A percentile compares a stretch with the other conserved stretches of the same genome.
Conservation (phyloP, 2,329 filamentous ascomycete genomes). For the Moelleriella libera region DNA sequence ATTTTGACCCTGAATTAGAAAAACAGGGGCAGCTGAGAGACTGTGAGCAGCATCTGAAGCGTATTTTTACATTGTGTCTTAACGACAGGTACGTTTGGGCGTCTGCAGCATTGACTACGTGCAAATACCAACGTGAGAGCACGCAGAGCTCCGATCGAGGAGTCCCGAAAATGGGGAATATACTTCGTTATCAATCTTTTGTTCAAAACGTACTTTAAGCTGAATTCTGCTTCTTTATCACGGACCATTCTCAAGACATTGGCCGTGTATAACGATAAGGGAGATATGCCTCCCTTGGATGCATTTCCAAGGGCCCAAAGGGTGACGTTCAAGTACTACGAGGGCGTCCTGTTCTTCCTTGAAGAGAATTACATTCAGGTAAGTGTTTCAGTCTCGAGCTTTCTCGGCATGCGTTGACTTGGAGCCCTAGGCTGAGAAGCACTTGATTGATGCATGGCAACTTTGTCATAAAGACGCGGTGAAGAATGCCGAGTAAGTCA, state of each 20-base stretch:
- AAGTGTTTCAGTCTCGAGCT: constrained; percentile 6
- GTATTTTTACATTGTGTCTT: constrained; percentile 81
- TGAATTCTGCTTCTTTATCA: constrained; percentile 79
- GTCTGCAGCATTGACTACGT: not conserved
- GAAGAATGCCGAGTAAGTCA: constrained; percentile 67
- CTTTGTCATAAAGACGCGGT: constrained; percentile 60
- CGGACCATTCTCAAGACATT: constrained; percentile 82
- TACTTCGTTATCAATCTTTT: constrained; percentile 90
- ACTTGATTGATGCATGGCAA: constrained; percentile 69
- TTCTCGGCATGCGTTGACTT: not conserved
- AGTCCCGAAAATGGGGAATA: constrained; percentile 94
- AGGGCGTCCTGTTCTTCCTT: constrained; percentile 83
- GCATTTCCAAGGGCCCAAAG: constrained; percentile 79
- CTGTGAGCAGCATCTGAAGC: constrained; percentile 78
- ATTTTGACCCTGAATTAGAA: constrained; percentile 61
- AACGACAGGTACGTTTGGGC: constrained; percentile 57
- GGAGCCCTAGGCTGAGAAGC: constrained; percentile 51
- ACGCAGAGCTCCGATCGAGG: constrained; percentile 60
- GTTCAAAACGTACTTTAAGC: constrained; percentile 97
- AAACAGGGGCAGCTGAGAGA: constrained; percentile 82
- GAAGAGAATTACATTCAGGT: constrained; percentile 85
- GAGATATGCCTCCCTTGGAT: constrained; percentile 68
- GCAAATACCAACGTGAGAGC: not conserved
- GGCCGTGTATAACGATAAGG: constrained; percentile 51
- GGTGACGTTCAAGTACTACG: constrained; percentile 93